A percentile compares a stretch with the other conserved stretches of the same genome.
phyloP scores from a whole-genome alignment of 2,329 filamentous ascomycete genomes.

The Cladosporium sp. region DNA sequence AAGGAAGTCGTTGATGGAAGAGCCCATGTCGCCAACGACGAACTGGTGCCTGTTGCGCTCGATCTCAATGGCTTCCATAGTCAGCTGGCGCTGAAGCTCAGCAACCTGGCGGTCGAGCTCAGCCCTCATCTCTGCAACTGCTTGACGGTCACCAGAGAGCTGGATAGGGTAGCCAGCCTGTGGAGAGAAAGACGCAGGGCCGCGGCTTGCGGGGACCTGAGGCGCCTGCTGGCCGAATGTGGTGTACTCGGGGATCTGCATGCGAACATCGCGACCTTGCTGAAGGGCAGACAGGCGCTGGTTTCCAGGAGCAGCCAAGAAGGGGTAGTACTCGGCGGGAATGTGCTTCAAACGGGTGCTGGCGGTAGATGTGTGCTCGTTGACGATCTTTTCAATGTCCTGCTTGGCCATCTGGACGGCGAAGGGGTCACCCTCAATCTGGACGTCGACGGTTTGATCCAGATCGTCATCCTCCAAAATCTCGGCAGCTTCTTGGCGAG shows the following conservation, averaged over 20 bases:
- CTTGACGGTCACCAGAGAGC: conserved; percentile 77
- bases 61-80: conserved; percentile 74
- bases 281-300: conserved; percentile 64
- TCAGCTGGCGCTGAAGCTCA: conserved; percentile 70
- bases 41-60: conserved; percentile 89
- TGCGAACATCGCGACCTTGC: conserved; percentile 67
- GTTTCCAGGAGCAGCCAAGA: conserved; percentile 79
- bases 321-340: conserved; percentile 90
- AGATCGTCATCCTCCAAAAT: conserved; percentile 67
- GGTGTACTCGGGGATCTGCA: conserved; percentile 79
- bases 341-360: conserved; percentile 78
- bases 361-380: conserved; percentile 77
- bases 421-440: conserved; percentile 86
- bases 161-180: conserved; percentile 74
- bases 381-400: conserved; percentile 81
- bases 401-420: conserved; percentile 78
- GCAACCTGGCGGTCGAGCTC: conserved; percentile 76
- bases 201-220: conserved; percentile 56
- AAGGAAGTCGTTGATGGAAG: conserved; percentile 80
- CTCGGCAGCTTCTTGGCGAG: conserved; percentile 66
- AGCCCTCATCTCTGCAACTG: conserved; percentile 73
- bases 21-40: conserved; percentile 80
- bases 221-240: conserved; percentile 66
- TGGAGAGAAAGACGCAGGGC: conserved; percentile 66
- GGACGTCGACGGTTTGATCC: conserved; percentile 71